These are phyloP conservation scores for Shiraia sp. DNA, from an alignment of 2,329 filamentous ascomycete genomes.

Conservation along the genomic window DNA sequence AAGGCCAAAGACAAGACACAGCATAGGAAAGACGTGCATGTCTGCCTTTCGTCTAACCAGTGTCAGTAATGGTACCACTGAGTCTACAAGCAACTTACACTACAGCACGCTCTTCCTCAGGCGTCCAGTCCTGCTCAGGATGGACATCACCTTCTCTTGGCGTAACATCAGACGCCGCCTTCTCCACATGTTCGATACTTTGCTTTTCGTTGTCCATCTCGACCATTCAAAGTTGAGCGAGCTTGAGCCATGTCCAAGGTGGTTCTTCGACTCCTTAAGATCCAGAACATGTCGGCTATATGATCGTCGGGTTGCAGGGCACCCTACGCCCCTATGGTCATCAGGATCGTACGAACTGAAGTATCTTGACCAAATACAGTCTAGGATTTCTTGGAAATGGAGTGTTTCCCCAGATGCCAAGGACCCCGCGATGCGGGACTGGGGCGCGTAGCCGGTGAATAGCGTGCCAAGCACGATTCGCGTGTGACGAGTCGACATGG, in stretches of 20 bases:
- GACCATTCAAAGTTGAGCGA: neutral
- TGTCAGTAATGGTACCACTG: neutral
- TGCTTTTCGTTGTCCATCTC: constrained; percentile 10
- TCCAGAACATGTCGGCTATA: constrained; percentile 4
- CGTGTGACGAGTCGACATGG: neutral
- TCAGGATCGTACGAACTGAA: neutral
- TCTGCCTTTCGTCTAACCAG: constrained; percentile 33
- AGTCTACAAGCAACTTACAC: constrained; percentile 14
- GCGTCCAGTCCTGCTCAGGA: constrained; percentile 30
- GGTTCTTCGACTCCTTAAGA: no score
- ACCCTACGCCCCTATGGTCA: neutral
- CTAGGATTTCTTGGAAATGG: neutral
- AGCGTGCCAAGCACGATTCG: constrained; percentile 3
- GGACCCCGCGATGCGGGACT: neutral
- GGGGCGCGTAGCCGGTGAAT: neutral
- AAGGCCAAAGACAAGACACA: constrained; percentile 37
- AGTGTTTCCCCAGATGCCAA: constrained; percentile 1
- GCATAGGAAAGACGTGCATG: constrained; percentile 37
- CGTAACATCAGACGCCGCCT: constrained; percentile 7
- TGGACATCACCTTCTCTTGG: constrained; percentile 4
- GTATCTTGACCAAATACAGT: neutral
- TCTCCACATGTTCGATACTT: constrained; percentile 15
- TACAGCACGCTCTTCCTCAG: constrained; percentile 33
- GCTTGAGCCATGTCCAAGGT: neutral
- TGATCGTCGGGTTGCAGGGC: neutral